Evolutionary conservation across 305 asterid species (phyloP).

Genomic region (Stenogyne calaminthoides): DNA sequence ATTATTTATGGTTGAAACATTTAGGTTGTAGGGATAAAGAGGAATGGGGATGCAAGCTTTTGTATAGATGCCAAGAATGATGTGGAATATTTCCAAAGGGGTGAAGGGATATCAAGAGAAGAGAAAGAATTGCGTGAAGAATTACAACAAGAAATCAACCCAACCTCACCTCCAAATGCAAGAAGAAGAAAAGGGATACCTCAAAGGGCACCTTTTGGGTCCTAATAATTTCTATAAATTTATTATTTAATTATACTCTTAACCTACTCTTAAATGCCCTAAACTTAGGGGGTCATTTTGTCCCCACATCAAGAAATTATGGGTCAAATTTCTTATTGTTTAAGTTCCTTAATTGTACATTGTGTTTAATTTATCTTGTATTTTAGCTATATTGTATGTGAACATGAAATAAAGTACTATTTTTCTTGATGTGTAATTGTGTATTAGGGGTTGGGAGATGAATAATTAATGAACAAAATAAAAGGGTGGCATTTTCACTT

Average conservation of each 20-base stretch:
- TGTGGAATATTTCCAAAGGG: slow-evolving; percentile 41
- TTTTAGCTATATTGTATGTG: background rate
- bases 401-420: background rate
- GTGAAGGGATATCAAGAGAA: slow-evolving; percentile 61
- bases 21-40: slow-evolving; percentile 81
- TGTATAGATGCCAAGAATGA: slow-evolving; percentile 48
- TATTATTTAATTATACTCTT: background rate
- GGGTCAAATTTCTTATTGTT: background rate
- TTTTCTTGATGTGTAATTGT: background rate
- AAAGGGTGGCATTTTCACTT: background rate
- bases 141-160: slow-evolving; percentile 67
- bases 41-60: slow-evolving; percentile 66
- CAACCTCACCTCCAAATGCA: slow-evolving; percentile 67
- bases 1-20: background rate
- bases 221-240: slow-evolving; percentile 33
- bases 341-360: background rate
- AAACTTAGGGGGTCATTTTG: slow-evolving; percentile 35
- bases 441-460: background rate
- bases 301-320: slow-evolving; percentile 23
- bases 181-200: slow-evolving; percentile 99
- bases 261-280: slow-evolving; percentile 44
- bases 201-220: slow-evolving; percentile 83
- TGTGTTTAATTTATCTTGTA: background rate
- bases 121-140: slow-evolving; percentile 66
- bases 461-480: background rate